Evolutionary conservation across 2,329 filamentous ascomycete species (phyloP), one percentile per base, ranked within the genome.

Genomic region (Grosmannia huntii): DNA sequence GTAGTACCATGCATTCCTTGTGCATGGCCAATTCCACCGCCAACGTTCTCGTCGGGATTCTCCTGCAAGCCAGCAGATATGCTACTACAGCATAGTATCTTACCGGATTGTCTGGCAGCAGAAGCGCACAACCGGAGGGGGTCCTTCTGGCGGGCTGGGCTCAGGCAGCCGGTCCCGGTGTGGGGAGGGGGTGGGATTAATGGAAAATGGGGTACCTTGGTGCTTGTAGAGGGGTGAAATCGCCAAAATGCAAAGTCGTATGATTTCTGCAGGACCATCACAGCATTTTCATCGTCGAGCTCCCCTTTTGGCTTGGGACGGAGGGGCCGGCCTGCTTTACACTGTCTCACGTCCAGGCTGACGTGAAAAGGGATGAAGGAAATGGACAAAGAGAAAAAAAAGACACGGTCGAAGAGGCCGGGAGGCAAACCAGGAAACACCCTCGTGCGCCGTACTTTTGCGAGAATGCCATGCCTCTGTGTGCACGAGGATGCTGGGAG

Each of bases 191-290:
- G 46, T 25, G 21, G 46, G 9, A 23, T 23, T 10, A 19, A 2
- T 33, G 28, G 25, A 52, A n/a, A 33, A 33, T 31, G 27, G 49
- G 49, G 27, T 25, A 33, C 5, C 14, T 27, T 14, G n/a, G 31
- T n/a, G n/a, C n/a, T n/a, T n/a, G 53, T 6, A 46, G 23, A 46
- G 25, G 14, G 36, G 36, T 19, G 14, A 38, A 53, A 53, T 52
- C 51, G 31, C 23, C 14, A n/a, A 33, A 33, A 27, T 33, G 25
- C 41, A 55, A 53, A 62, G 61, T 62, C 61, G 61, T 62, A 62
- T 59, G 61, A 62, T 61, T 61, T 61, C 36, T 61, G 61, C 60
- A 62, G 59, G 33, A 41, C 52, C 53, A 55, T 55, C 53, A 55
- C 41, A 31, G 53, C 53, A 56, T 57, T 44, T 51, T 52, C 23